A percentile compares a stretch with the other conserved stretches of the same genome.
Conservation (phyloP, 768 basidiomycete species). For the Chlorophyllum brunneum region DNA sequence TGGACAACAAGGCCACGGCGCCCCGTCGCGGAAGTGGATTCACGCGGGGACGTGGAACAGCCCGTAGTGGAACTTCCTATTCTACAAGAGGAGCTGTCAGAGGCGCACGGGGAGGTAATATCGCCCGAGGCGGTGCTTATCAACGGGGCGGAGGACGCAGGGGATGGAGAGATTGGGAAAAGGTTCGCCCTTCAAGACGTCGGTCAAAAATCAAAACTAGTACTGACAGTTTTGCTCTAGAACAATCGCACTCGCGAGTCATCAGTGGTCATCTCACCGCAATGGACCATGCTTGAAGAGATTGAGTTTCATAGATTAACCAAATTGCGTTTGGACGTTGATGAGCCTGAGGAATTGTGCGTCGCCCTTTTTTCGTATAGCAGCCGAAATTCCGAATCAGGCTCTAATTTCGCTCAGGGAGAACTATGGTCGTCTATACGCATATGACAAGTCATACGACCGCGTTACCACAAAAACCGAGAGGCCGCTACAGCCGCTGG, state of each 20-base stretch:
- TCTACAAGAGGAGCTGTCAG: slow-evolving; percentile 43
- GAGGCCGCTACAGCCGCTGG: slow-evolving; percentile 84
- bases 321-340: slow-evolving; percentile 92
- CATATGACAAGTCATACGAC: slow-evolving; percentile 94
- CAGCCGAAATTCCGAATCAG: slow-evolving; percentile 10
- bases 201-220: background rate
- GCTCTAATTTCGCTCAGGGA: slow-evolving; percentile 42
- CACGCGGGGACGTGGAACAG: slow-evolving; percentile 50
- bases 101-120: slow-evolving; percentile 44
- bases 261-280: slow-evolving; percentile 86
- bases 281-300: slow-evolving; percentile 96
- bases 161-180: slow-evolving; percentile 95
- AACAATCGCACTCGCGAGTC: slow-evolving; percentile 85
- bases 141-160: slow-evolving; percentile 50
- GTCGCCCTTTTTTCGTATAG: slow-evolving; percentile 25
- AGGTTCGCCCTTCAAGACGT: slow-evolving; percentile 45
- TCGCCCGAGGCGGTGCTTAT: slow-evolving; percentile 34
- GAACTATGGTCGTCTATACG: slow-evolving; percentile 83
- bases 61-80: slow-evolving; percentile 41
- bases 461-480: slow-evolving; percentile 93
- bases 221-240: slow-evolving; percentile 31
- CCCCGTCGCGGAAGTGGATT: slow-evolving; percentile 70
- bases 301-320: slow-evolving; percentile 91
- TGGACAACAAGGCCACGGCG: slow-evolving; percentile 78
- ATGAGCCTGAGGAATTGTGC: slow-evolving; percentile 87